These are phyloP conservation scores for Phytophthora pseudosyringae DNA, from an alignment of 352 stramenopile genomes.

Conservation along the genomic window DNA sequence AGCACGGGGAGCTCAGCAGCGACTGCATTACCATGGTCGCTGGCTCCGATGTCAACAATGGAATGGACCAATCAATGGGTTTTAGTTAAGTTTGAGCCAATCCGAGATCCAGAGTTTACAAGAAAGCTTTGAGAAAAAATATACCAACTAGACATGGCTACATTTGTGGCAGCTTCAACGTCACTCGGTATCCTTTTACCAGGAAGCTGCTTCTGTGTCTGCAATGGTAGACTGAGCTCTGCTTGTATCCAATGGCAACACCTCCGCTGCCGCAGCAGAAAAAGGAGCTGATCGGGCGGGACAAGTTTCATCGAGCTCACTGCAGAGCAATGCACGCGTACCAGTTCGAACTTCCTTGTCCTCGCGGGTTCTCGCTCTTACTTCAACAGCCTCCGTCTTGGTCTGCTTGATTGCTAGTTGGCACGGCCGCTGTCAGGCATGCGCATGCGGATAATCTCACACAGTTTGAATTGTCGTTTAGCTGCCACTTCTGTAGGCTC, in stretches of 20 bases:
- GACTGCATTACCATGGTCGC: slow-evolving; percentile 27
- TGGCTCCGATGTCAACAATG: slow-evolving; percentile 16
- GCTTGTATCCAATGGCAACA: neutral
- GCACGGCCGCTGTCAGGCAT: slow-evolving; percentile 29
- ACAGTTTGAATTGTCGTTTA: slow-evolving; percentile 22
- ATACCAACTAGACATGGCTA: slow-evolving; percentile 19
- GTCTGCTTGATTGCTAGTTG: slow-evolving; percentile 4
- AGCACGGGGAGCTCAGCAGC: neutral
- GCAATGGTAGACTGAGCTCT: neutral
- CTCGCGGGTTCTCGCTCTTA: neutral
- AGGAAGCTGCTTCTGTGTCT: neutral
- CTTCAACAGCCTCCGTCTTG: neutral
- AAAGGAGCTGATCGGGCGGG: neutral
- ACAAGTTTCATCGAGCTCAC: too few species aligned
- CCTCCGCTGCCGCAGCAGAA: neutral
- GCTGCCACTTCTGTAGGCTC: neutral
- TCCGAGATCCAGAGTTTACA: neutral
- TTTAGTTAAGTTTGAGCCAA: slow-evolving; percentile 7
- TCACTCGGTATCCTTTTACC: neutral
- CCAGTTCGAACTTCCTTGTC: neutral
- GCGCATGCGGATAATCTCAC: slow-evolving; percentile 35
- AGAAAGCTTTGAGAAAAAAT: slow-evolving; percentile 6
- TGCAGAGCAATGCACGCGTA: neutral
- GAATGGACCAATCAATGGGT: slow-evolving; percentile 26
- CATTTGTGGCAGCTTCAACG: slow-evolving; percentile 10